Evolutionary conservation across 768 basidiomycete genomes (phyloP), one percentile per base, ranked within the genome.

Genomic region (Calocera viscosa): DNA sequence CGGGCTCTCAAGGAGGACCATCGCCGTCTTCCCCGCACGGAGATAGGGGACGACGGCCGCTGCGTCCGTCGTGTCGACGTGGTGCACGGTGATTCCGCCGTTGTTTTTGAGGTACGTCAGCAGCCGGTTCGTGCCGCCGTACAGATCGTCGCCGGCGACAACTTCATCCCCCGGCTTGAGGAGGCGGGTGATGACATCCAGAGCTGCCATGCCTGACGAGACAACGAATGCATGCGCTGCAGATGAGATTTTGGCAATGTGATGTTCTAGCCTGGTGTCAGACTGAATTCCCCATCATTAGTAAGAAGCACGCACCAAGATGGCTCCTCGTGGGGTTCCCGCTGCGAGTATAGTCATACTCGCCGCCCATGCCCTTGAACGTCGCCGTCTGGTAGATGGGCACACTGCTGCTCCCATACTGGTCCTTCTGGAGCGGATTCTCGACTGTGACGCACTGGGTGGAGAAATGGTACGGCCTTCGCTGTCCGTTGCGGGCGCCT

Each of bases 331-430:
- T 99, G 1, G 96, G 96, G 76, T 99, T 99, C 33, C 96, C 96
- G 73, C 91, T 93, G 68, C 96, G 82, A 14, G 90, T 83, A 77
- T 98, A 99, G 77, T 98, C 95, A 74, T 94, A 99, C 72, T 87
- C 83, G 64, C 89, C 90, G 19, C 81, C 82, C 47, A 95, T 79
- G 53, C 95, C 96, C 79, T 98, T 98, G 85, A 99, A 98, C 0
- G 96, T 99, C 8, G 96, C 86, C 0, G 93, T 89, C 78, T 98
- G 96, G 78, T 98, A 99, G 77, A 99, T 98, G 24, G 96, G 96
- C 1, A 97, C 92, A 7, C 89, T 89, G 71, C 90, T 92, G 68
- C 91, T 87, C 22, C 94, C 94, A 75, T 94, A 89, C 78, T 97
- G 95, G 78, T 99, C 95, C 76, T 95, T 94, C 78, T 88, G 89